Percentiles rank a stretch among this genome's conserved stretches.
Conservation (phyloP, 768 basidiomycete species). For the Kwoniella mangroviensis region DNA sequence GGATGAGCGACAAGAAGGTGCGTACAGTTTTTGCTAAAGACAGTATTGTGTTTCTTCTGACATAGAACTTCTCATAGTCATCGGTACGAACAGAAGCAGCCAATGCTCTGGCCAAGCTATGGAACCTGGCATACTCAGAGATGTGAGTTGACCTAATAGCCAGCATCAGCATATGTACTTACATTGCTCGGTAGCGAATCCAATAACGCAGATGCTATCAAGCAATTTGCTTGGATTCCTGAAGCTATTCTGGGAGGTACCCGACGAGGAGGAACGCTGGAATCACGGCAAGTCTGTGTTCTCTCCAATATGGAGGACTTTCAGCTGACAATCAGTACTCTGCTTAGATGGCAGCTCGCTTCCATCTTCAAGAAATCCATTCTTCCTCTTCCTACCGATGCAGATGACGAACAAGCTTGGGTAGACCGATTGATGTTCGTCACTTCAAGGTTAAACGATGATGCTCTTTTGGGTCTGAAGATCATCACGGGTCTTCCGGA, state of each 20-base stretch:
- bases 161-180: background rate
- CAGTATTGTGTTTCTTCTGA: background rate
- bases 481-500: constrained; percentile 69
- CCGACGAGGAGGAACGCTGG: constrained; percentile 60
- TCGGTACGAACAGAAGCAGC: constrained; percentile 68
- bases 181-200: constrained; percentile 67
- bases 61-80: constrained; percentile 30
- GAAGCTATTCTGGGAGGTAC: constrained; percentile 67
- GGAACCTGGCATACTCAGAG: constrained; percentile 79
- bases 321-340: background rate
- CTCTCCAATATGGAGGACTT: background rate
- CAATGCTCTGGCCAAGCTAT: constrained; percentile 75
- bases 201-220: constrained; percentile 70
- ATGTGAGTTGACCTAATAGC: constrained; percentile 66
- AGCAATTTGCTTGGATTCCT: constrained; percentile 93
- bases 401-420: constrained; percentile 76
- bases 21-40: constrained; percentile 19
- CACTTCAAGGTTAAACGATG: constrained; percentile 70
- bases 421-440: constrained; percentile 77
- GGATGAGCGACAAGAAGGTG: constrained; percentile 86
- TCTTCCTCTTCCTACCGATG: constrained; percentile 71
- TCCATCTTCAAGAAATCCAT: constrained; percentile 72
- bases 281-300: constrained; percentile 65
- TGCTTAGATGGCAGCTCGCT: constrained; percentile 58
- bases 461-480: constrained; percentile 66